Percentiles rank a stretch among this genome's conserved stretches.
Conservation (phyloP, 495 filamentous ascomycete genomes). For the Xylaria venustula region DNA sequence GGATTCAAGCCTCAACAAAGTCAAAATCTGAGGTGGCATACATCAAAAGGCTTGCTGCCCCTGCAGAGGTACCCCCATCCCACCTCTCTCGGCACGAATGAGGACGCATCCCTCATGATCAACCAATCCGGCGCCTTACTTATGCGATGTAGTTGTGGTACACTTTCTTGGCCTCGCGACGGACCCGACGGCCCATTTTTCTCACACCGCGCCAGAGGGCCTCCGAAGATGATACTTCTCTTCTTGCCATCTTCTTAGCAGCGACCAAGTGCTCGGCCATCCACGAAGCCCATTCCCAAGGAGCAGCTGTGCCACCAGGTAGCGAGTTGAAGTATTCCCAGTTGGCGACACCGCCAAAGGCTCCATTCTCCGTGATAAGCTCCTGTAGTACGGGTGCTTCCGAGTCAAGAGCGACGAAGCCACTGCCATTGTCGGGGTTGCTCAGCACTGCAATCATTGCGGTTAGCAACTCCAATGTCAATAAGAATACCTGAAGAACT, state of each 20-base stretch:
- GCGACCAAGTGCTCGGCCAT: conserved; percentile 31
- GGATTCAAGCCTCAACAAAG: no score
- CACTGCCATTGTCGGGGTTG: conserved; percentile 66
- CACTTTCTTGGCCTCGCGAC: conserved; percentile 26
- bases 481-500: no score
- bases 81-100: background rate
- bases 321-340: conserved; percentile 85
- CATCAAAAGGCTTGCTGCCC: no score
- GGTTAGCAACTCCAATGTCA: background rate
- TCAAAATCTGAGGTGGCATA: no score
- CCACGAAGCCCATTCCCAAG: conserved; percentile 66
- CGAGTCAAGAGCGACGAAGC: conserved; percentile 37
- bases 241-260: conserved; percentile 15
- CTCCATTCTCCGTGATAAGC: conserved; percentile 36
- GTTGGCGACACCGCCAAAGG: conserved; percentile 77
- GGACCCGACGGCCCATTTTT: conserved; percentile 23
- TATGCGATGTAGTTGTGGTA: conserved; percentile 26
- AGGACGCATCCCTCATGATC: background rate
- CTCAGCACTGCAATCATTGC: conserved; percentile 52
- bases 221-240: conserved; percentile 22
- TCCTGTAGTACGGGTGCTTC: conserved; percentile 35
- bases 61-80: no score
- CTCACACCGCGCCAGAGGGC: conserved; percentile 20
- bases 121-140: background rate
- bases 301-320: conserved; percentile 56